These are phyloP conservation scores for Euptelea pleiosperma DNA, from an alignment of 164 flowering plant species.

Conservation along the genomic window DNA sequence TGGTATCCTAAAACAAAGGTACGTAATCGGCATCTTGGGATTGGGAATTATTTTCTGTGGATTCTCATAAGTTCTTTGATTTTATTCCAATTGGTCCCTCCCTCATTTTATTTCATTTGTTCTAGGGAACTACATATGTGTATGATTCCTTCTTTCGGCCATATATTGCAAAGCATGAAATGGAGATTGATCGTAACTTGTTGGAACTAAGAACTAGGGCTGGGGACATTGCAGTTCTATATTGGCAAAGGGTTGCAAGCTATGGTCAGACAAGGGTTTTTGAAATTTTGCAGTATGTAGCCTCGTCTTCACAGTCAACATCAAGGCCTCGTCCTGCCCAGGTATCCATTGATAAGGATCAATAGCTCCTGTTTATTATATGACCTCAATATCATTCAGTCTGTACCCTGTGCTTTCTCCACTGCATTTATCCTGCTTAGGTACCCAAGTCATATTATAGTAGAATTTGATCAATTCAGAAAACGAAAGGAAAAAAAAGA, in stretches of 20 bases:
- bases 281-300: slow-evolving; percentile 82
- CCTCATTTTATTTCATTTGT: slow-evolving; percentile 7
- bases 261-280: slow-evolving; percentile 82
- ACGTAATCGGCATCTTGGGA: background rate
- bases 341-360: slow-evolving; percentile 36
- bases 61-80: background rate
- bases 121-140: slow-evolving; percentile 88
- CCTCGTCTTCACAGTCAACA: slow-evolving; percentile 77
- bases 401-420: background rate
- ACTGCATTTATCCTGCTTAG: background rate
- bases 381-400: background rate
- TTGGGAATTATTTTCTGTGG: background rate
- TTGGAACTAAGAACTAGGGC: slow-evolving; percentile 77
- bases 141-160: slow-evolving; percentile 92
- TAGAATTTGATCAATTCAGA: too few species aligned
- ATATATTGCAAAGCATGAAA: slow-evolving; percentile 81
- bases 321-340: slow-evolving; percentile 60
- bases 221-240: slow-evolving; percentile 65
- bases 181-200: slow-evolving; percentile 87
- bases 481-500: too few species aligned
- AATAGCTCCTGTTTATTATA: slow-evolving; percentile 9
- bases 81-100: background rate
- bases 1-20: slow-evolving; percentile 97
- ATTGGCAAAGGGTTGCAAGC: slow-evolving; percentile 77
- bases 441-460: background rate